Base-by-base conservation (phyloP, 441 rosid genomes). In the Populus hybrid region DNA sequence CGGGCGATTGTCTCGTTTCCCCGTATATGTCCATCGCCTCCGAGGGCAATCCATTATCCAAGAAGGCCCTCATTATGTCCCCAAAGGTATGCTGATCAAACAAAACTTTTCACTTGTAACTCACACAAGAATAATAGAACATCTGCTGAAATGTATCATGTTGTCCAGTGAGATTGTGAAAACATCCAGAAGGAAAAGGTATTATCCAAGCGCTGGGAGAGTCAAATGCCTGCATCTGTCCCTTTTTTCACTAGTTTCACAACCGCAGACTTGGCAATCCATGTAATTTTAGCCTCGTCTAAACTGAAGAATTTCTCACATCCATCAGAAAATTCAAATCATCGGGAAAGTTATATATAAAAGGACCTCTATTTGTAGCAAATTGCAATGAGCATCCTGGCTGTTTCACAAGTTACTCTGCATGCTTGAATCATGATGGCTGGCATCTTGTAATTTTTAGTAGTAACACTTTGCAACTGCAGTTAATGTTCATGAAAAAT, bases 81-180 rank as follows among this genome's bases (percentile, higher is more conserved):
- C 99, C 98, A 72, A 94, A 94, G 0, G 95, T 88, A 76, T 95
- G 98, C 74, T 94, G 98, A 79, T 94, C 97, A 77, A 95, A 95
- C 83, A 91, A 79, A 83, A 94, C 95, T 72, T 83, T 21, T 28
- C 76, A 50, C n/a, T 40, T 23, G 18, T 7, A 24, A 12, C 59
- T 72, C 59, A 6, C 30, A 8, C 11, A 50, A 1, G 23, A 14
- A 35, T 24, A 32, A 30, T 10, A 28, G 35, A 57, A 4, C 35
- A 28, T 26, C 10, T 34, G 6, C 2, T 57, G 23, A n/a, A 30
- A 1, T 28, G 35, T 36, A 11, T 20, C n/a, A 21, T 54, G 40
- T 54, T 72, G 18, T 72, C 66, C 40, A 72, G 6, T 26, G 35
- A 36, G 26, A 74, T 64, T 36, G 23, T 24, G 26, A 10, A 8